Conservation (phyloP, 208 protist genomes). For the Trypanosoma avium region DNA sequence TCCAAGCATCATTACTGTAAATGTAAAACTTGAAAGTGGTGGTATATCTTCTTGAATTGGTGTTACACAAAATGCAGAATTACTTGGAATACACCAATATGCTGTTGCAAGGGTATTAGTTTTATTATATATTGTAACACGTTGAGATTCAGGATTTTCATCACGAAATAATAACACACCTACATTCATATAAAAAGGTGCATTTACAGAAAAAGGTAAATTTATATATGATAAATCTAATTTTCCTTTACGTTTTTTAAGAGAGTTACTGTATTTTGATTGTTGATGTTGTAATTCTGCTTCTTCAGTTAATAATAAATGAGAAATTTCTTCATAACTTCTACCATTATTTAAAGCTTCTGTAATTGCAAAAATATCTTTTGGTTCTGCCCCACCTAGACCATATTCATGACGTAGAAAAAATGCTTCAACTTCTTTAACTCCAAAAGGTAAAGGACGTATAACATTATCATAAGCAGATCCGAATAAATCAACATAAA, state of each 20-base stretch:
- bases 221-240: constrained; percentile 24
- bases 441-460: constrained; percentile 62
- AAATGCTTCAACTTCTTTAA: constrained; percentile 64
- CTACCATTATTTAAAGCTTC: constrained; percentile 14
- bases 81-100: constrained; percentile 63
- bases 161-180: constrained; percentile 38
- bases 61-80: constrained; percentile 53
- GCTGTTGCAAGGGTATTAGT: constrained; percentile 43
- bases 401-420: constrained; percentile 50
- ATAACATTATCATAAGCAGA: constrained; percentile 60
- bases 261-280: neutral
- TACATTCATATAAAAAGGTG: constrained; percentile 43
- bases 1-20: neutral
- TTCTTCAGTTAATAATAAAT: constrained; percentile 13
- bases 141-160: constrained; percentile 16
- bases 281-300: constrained; percentile 33
- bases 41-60: constrained; percentile 61
- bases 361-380: constrained; percentile 56
- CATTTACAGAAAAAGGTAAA: constrained; percentile 3
- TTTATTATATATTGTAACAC: constrained; percentile 74
- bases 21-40: constrained; percentile 26
- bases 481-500: constrained; percentile 85
- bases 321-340: constrained; percentile 28
- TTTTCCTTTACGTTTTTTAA: constrained; percentile 14
- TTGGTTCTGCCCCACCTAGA: constrained; percentile 55